These are phyloP conservation scores for Oidiodendron maius DNA, from an alignment of 495 filamentous ascomycete species.

Conservation along the genomic window DNA sequence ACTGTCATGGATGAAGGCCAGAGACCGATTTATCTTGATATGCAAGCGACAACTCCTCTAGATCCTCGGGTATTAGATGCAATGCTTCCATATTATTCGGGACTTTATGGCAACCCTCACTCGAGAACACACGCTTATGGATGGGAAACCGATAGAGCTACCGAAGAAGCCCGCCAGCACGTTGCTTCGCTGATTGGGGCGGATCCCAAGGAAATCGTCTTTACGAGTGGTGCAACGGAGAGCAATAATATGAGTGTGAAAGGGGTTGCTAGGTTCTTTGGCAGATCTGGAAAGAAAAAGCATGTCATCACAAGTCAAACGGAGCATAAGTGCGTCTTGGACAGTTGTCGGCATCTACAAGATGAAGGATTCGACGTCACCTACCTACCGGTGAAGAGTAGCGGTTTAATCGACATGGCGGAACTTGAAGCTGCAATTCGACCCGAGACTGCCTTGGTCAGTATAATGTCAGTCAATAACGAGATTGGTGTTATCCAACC, in stretches of 20 bases:
- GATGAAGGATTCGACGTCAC: slow-evolving; percentile 96
- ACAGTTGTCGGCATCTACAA: slow-evolving; percentile 93
- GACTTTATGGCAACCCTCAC: slow-evolving; percentile 94
- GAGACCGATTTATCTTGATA: slow-evolving; percentile 94
- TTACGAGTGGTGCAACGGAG: slow-evolving; percentile 96
- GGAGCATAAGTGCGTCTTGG: slow-evolving; percentile 97
- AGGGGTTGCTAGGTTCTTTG: slow-evolving; percentile 93
- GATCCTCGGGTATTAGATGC: slow-evolving; percentile 93
- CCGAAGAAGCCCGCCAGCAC: slow-evolving; percentile 78
- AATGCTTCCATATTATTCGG: slow-evolving; percentile 92
- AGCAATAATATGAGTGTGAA: slow-evolving; percentile 99
- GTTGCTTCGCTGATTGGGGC: slow-evolving; percentile 86
- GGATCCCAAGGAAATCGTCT: slow-evolving; percentile 96
- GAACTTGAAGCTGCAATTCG: slow-evolving; percentile 87
- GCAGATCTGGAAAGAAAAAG: slow-evolving; percentile 89
- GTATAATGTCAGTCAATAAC: slow-evolving; percentile 99
- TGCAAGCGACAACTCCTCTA: slow-evolving; percentile 96
- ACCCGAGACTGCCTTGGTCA: slow-evolving; percentile 86
- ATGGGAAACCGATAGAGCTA: slow-evolving; percentile 94
- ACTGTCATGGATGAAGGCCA: slow-evolving; percentile 91
- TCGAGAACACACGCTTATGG: slow-evolving; percentile 97
- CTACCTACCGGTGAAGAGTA: slow-evolving; percentile 83
- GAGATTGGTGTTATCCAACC: slow-evolving; percentile 98
- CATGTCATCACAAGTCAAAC: slow-evolving; percentile 97
- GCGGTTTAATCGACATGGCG: slow-evolving; percentile 77